Evolutionary conservation across 2,329 filamentous ascomycete species (phyloP).

Genomic region (Orbilia oligospora): DNA sequence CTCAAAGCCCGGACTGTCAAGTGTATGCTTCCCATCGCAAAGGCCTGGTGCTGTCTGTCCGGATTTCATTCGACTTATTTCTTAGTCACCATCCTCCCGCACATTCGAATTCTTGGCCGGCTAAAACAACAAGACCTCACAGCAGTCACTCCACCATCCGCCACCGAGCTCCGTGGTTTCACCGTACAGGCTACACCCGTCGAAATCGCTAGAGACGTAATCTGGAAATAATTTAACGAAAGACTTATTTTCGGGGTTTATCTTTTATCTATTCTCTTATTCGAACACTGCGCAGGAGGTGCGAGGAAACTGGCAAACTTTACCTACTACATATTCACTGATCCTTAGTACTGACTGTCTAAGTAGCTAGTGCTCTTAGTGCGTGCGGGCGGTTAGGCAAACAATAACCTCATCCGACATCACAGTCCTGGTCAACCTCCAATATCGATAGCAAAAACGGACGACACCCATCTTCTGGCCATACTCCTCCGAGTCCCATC

Average conservation of each 20-base stretch:
- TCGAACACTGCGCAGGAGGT: neutral
- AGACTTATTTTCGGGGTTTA: neutral
- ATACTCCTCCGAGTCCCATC: neutral
- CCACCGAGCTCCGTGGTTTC: conserved; percentile 12
- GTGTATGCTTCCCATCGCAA: neutral
- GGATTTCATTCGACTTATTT: neutral
- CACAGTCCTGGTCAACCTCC: neutral
- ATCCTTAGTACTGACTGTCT: too few relatives aligned
- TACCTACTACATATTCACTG: neutral
- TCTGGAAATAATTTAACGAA: neutral
- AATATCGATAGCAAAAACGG: neutral
- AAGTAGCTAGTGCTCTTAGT: neutral
- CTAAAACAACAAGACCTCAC: conserved; percentile 19
- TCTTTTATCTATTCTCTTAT: neutral
- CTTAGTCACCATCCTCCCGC: neutral
- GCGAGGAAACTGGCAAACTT: neutral
- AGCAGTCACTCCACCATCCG: conserved; percentile 9
- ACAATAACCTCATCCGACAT: conserved; percentile 6
- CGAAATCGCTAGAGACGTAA: neutral
- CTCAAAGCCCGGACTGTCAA: neutral
- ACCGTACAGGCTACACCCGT: neutral
- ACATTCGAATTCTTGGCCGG: conserved; percentile 18
- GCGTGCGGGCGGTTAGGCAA: conserved; percentile 13
- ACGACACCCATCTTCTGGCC: too few relatives aligned
- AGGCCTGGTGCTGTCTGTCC: conserved; percentile 5